Base-by-base conservation (phyloP, 345 rosid genomes). In the Cochlearia excelsa region DNA sequence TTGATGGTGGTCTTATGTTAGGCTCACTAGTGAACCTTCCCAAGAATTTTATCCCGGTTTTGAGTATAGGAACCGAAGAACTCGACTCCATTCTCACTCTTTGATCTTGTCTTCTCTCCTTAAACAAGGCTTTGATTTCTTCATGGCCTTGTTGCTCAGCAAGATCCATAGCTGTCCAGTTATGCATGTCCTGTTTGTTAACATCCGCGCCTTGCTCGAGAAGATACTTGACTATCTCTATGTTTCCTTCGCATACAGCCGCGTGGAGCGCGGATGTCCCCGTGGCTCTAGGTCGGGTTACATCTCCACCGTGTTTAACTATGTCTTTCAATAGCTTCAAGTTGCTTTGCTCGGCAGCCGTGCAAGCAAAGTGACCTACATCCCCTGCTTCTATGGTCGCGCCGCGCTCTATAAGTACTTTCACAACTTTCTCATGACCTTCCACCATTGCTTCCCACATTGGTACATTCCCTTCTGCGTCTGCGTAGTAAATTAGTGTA, bases 111-210 rank as follows among this genome's bases (percentile, higher is more conserved):
- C 23, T 16, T 11, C 8, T 69, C 6, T 84, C 66, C 53, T 78
- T 59, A 59, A 88, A 86, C 4, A 88, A 33, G 29, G 26, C 23
- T 71, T 77, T 82, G 54, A 88, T 86, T 40, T 88, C 89, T 51
- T 86, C 93, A 10, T 84, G 97, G 3, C 89, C 93, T 57, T 88
- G 95, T 67, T 88, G 95, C 9, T 88, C 95, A 8, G 95, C 96
- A 51, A 92, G 81, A 60, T 76, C 84, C 66, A 73, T 74, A 0
- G 95, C 78, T 4, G 83, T 83, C 95, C 98, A 88, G 10, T 83
- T 76, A 3, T 78, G 75, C 67, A 48, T 57, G 39, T 86, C 97
- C 0, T 75, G 80, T 68, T 78, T 75, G 76, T 84, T 86, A 16
- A 81, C 54, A 9, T 83, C 77, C 2, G 95, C 90, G 2, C 96